phyloP scores from a whole-genome alignment of 2,329 filamentous ascomycete species.

The Pseudohalonectria lignicola region DNA sequence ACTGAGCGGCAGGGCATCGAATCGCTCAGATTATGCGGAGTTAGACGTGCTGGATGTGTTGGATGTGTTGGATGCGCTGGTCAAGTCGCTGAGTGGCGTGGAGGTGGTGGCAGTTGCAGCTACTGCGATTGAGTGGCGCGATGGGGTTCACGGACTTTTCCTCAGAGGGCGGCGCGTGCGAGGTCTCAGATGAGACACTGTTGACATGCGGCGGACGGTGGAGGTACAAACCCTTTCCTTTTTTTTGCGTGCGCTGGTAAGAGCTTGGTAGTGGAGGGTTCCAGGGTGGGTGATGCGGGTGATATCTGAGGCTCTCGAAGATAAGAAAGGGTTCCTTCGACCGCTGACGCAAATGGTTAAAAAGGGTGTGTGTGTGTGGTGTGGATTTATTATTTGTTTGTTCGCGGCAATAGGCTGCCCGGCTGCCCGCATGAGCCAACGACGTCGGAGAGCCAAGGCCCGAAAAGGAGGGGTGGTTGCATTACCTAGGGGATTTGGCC shows the following conservation, averaged over 20 bases:
- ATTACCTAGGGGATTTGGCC: background rate
- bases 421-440: no score
- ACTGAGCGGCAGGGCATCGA: no score
- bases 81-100: no score
- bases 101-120: no score
- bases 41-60: background rate
- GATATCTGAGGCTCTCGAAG: constrained; percentile 1
- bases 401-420: background rate
- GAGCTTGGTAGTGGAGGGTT: no score
- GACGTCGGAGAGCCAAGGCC: background rate
- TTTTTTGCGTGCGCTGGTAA: no score
- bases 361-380: background rate
- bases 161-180: background rate
- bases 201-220: background rate
- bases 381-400: background rate
- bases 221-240: background rate
- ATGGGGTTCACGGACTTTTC: no score
- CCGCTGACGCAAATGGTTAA: background rate
- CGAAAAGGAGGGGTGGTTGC: background rate
- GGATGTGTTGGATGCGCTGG: no score
- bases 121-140: no score
- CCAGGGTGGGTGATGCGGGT: no score
- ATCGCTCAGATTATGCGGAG: no score
- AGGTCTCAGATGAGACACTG: background rate
- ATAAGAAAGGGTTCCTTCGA: background rate